These are phyloP conservation scores for Avena eriantha DNA, from an alignment of 176 grass and related monocot species.

Conservation along the genomic window DNA sequence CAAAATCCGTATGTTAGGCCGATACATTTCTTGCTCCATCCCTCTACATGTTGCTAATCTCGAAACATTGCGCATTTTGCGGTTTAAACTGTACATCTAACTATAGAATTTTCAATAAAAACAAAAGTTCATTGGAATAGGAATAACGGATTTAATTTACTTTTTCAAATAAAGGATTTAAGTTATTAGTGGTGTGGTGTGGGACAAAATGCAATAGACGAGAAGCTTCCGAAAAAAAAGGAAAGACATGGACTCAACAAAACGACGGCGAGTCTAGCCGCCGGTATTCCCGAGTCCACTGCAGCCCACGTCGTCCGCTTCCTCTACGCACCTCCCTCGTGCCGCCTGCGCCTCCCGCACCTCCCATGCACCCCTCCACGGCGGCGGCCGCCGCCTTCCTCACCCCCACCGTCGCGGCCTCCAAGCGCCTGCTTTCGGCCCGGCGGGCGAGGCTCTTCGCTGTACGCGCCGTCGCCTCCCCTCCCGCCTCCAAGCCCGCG, in stretches of 20 bases:
- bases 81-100: background rate
- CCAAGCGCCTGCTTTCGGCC: slow-evolving; percentile 27
- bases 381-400: slow-evolving; percentile 38
- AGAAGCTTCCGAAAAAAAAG: background rate
- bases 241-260: background rate
- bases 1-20: background rate
- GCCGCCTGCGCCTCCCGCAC: background rate
- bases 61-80: background rate
- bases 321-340: slow-evolving; percentile 12
- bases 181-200: background rate
- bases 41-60: background rate
- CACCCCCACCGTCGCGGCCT: slow-evolving; percentile 28
- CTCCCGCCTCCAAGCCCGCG: slow-evolving; percentile 47
- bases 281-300: background rate
- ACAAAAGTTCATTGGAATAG: background rate
- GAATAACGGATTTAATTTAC: background rate
- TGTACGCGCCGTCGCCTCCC: slow-evolving; percentile 69
- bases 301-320: slow-evolving; percentile 43
- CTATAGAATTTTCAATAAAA: background rate
- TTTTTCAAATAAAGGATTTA: background rate
- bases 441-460: slow-evolving; percentile 43
- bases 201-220: background rate
- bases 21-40: background rate
- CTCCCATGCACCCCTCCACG: slow-evolving; percentile 48
- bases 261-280: slow-evolving; percentile 1